Evolutionary conservation across 768 basidiomycete species (phyloP).

Genomic region (Cantharellus cinnabarinus): DNA sequence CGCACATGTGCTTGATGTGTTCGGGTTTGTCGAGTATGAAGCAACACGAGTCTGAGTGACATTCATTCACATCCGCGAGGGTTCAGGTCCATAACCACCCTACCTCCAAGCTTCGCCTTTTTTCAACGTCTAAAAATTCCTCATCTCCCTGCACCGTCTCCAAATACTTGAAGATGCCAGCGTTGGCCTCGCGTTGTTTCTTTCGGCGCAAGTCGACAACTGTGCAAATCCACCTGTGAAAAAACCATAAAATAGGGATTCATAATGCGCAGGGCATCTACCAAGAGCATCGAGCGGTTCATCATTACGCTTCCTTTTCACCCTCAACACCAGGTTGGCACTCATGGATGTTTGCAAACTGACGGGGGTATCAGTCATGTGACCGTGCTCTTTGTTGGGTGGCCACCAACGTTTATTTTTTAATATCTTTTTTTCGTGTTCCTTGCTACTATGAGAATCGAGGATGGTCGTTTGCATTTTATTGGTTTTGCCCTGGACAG

Average conservation of each 20-base stretch:
- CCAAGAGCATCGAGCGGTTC: constrained; percentile 6
- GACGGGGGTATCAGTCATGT: no score
- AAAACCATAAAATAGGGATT: neutral
- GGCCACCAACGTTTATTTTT: no score
- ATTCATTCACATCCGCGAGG: no score
- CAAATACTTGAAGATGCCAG: constrained; percentile 6
- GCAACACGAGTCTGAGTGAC: no score
- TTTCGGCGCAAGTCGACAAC: constrained; percentile 3
- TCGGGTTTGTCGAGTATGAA: no score
- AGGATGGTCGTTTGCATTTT: neutral
- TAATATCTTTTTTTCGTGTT: no score
- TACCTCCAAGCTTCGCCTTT: no score
- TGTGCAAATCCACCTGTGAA: neutral
- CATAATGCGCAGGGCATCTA: neutral
- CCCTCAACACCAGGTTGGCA: neutral
- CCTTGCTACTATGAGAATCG: neutral
- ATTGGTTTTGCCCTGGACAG: neutral
- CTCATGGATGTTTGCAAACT: neutral
- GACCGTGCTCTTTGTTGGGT: no score
- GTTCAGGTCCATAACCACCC: no score
- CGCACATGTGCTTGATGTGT: no score
- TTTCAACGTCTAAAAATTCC: neutral
- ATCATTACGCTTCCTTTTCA: constrained; percentile 8
- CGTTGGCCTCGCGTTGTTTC: constrained; percentile 2
- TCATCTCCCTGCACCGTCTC: constrained; percentile 5